A percentile compares a stretch with the other conserved stretches of the same genome.
These are phyloP conservation scores for Anthostomella pinea DNA, from an alignment of 2,329 filamentous ascomycete species.

Conservation along the genomic window DNA sequence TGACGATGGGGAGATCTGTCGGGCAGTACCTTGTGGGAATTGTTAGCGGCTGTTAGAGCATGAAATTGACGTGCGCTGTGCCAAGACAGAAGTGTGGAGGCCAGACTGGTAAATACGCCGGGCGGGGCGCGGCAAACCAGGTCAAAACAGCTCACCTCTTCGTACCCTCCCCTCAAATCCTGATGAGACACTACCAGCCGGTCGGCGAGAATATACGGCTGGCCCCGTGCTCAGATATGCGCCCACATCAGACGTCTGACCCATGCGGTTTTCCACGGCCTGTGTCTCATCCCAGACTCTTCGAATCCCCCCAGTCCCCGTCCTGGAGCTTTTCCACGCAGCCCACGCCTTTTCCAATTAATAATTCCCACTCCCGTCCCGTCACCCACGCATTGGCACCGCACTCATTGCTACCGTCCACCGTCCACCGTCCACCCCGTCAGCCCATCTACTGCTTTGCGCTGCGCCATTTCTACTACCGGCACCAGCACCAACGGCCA, in stretches of 20 bases:
- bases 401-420: too few relatives aligned
- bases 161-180: not conserved
- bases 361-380: too few relatives aligned
- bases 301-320: conserved; percentile 5
- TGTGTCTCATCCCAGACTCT: conserved; percentile 21
- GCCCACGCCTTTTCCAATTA: too few relatives aligned
- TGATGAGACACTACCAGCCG: not conserved
- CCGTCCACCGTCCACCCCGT: too few relatives aligned
- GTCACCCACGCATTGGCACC: too few relatives aligned
- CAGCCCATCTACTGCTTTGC: too few relatives aligned
- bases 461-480: too few relatives aligned
- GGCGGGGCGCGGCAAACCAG: too few relatives aligned
- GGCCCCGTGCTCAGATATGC: conserved; percentile 18
- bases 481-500: too few relatives aligned
- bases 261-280: conserved; percentile 19
- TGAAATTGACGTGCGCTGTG: conserved; percentile 25
- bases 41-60: conserved; percentile 12
- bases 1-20: too few relatives aligned
- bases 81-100: conserved; percentile 25
- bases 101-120: conserved; percentile 24
- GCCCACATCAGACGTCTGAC: conserved; percentile 18
- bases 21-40: too few relatives aligned
- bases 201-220: not conserved
- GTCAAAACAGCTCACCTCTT: too few relatives aligned
- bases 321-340: conserved; percentile 1